Evolutionary conservation across 192 early-diverging fungal genomes (phyloP).

Genomic region (Backusella westeae): DNA sequence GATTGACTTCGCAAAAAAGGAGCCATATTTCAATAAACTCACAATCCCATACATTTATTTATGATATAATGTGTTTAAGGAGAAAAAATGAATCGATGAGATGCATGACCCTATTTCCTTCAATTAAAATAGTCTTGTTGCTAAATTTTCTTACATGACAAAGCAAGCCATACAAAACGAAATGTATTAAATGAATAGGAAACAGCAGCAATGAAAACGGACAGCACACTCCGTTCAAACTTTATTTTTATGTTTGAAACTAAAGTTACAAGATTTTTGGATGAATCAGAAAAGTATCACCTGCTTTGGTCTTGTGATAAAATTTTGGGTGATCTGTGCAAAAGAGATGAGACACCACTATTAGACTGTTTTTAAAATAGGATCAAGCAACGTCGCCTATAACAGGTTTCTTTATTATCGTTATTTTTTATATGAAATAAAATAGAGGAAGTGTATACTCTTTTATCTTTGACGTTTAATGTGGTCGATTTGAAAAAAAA

Average conservation of each 20-base stretch:
- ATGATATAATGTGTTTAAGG: background rate
- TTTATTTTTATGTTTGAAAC: background rate
- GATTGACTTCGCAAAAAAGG: background rate
- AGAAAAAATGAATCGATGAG: background rate
- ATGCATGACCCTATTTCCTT: background rate
- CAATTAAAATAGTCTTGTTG: background rate
- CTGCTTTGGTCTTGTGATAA: background rate
- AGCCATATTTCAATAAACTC: background rate
- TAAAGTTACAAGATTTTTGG: background rate
- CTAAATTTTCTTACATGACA: background rate
- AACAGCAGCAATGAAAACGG: background rate
- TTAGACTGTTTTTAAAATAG: background rate
- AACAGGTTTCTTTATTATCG: background rate
- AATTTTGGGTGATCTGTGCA: background rate
- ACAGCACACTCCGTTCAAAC: background rate
- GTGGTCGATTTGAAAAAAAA: background rate
- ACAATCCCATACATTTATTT: background rate
- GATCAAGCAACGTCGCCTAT: background rate
- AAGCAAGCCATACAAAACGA: background rate
- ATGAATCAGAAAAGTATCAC: constrained; percentile 5
- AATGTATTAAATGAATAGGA: background rate
- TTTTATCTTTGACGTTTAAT: background rate
- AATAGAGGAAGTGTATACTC: background rate
- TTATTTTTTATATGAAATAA: background rate
- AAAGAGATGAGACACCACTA: background rate